Conservation (phyloP, 2,329 filamentous ascomycete species). For the Ampelomyces quisqualis region DNA sequence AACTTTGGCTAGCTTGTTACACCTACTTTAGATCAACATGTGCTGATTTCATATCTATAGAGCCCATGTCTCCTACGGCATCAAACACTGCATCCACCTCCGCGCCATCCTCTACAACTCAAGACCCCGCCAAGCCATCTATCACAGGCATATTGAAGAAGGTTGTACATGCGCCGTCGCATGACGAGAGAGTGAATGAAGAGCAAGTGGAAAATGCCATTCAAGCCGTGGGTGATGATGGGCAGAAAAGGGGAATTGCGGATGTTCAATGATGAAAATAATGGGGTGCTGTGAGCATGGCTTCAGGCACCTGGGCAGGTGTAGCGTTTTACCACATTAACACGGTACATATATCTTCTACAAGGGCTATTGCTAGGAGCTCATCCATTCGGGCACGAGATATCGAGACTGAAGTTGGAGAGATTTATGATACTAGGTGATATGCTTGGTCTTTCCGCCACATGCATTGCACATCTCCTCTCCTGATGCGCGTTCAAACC, state of each 20-base stretch:
- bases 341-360: too few relatives aligned
- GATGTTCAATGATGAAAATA: too few relatives aligned
- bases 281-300: background rate
- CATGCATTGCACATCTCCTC: background rate
- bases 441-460: too few relatives aligned
- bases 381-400: too few relatives aligned
- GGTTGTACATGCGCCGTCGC: slow-evolving; percentile 1
- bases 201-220: background rate
- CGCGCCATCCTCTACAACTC: background rate
- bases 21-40: too few relatives aligned
- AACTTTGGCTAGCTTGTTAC: background rate
- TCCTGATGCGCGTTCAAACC: slow-evolving; percentile 12
- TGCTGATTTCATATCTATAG: background rate
- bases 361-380: too few relatives aligned
- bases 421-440: background rate
- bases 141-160: slow-evolving; percentile 3
- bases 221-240: slow-evolving; percentile 1
- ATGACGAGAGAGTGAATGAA: background rate
- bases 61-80: slow-evolving; percentile 1
- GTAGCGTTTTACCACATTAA: background rate
- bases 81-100: background rate
- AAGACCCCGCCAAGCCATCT: slow-evolving; percentile 1
- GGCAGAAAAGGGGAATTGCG: background rate
- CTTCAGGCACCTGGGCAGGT: background rate
- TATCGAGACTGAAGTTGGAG: background rate